Evolutionary conservation across 441 rosid genomes (phyloP).

Genomic region (Bruguiera hainesii): DNA sequence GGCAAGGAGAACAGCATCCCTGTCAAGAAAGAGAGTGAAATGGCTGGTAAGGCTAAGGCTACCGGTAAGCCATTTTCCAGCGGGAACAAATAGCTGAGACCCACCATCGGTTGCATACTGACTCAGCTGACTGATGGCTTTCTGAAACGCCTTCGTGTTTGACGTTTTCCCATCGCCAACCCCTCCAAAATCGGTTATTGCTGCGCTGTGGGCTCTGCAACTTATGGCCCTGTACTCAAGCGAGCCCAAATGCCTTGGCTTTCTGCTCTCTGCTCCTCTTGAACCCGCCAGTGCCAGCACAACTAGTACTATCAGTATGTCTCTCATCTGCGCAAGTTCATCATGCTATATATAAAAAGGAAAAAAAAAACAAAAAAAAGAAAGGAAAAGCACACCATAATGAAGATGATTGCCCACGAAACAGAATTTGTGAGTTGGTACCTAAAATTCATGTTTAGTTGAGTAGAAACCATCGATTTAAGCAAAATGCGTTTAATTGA

Average conservation of each 20-base stretch:
- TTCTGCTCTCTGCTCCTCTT: constrained; percentile 41
- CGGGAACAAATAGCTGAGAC: constrained; percentile 63
- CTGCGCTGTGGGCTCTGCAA: constrained; percentile 67
- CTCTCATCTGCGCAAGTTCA: constrained; percentile 25
- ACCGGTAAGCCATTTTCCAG: constrained; percentile 81
- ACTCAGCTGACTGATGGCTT: constrained; percentile 47
- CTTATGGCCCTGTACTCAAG: constrained; percentile 58
- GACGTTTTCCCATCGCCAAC: constrained; percentile 68
- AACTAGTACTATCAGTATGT: constrained; percentile 19
- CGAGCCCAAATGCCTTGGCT: constrained; percentile 22
- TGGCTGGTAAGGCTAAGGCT: constrained; percentile 67
- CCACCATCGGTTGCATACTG: constrained; percentile 46
- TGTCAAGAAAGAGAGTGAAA: constrained; percentile 65
- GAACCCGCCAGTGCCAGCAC: constrained; percentile 19
- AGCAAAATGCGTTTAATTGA: background rate
- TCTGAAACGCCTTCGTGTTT: constrained; percentile 51
- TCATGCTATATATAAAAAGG: background rate
- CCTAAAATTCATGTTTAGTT: too few species aligned
- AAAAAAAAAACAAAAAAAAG: background rate
- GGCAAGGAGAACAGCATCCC: constrained; percentile 63
- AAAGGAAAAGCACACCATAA: background rate
- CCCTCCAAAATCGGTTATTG: constrained; percentile 68
- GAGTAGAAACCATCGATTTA: too few species aligned
- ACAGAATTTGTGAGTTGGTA: too few species aligned
- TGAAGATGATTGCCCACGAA: background rate